Base-by-base conservation (phyloP, 2,329 filamentous ascomycete genomes). In the Colletotrichum sp. region DNA sequence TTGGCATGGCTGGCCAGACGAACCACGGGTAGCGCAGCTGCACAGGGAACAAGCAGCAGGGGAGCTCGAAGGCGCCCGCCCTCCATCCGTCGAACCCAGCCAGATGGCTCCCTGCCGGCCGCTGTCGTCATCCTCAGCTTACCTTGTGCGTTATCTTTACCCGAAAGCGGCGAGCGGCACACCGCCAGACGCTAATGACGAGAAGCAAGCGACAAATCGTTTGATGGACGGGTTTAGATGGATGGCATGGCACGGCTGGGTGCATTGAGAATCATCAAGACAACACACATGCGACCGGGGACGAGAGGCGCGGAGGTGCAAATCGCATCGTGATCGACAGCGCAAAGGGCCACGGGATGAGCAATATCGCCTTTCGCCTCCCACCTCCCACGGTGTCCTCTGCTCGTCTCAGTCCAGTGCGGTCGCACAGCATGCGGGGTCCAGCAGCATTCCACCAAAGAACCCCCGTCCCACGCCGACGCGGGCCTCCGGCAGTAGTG, bases 61-160 rank as follows among this genome's bases (percentile, higher is more conserved):
- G 58, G 58, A 18, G 21, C 15, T n/a, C 65, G 28, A 18, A 30
- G 43, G 38, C 56, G 65, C 12, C 43, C 56, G 65, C 12, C 43
- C 43, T 52, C n/a, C 30, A 32, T 60, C 12, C 26, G 28, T 61
- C 30, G n/a, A 60, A 61, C 7, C 34, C 62, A 4, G 38, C n/a
- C 30, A 26, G 36, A 72, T 10, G 38, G 61, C 55, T 61, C 28
- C 67, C 48, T 64, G 64, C 56, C 34, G 43, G 30, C 28, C 56
- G 48, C 48, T 60, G 70, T 48, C 58, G 70, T 76, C 73, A 76
- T 76, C 65, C 58, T 68, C 70, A 65, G 73, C 70, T 69, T 69
- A 65, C 73, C 21, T 24, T 62, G 38, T 43, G 62, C n/a, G 55
- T n/a, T 34, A 24, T 21, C 34, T 32, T 30, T 26, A 34, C 43